Evolutionary conservation across 2,329 filamentous ascomycete species (phyloP), one percentile per base, ranked within the genome.

Genomic region (Botryotinia narcissicola): DNA sequence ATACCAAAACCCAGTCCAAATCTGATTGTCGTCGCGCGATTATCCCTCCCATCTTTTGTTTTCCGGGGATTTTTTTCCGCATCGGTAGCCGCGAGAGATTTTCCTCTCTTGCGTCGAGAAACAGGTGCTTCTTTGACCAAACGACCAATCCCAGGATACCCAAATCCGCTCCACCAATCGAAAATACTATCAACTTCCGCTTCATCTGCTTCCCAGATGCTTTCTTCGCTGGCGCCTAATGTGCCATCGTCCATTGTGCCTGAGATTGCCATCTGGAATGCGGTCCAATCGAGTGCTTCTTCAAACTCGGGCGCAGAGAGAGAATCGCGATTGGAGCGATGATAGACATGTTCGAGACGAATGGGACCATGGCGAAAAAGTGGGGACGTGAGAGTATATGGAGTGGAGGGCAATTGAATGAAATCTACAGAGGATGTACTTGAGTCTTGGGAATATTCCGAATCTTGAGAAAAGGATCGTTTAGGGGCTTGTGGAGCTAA

Each of bases 201-300:
- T 62, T 78, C 76, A 48, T 77, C 75, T 14, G 54, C 68, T 61
- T 77, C 75, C 68, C 66, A 73, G 10, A 76, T 70, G 16, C 48
- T 72, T 57, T 78, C 74, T 32, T 72, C 69, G 54, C 67, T 54
- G 1, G 70, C 35, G 54, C 75, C 73, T 10, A 63, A 40, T 4
- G 70, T 68, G 6, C 87, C 83, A 75, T 88, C 87, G 44, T 86
- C 87, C 3, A 86, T 86, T 8, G 87, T 87, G 60, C 88, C 88
- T 0, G 87, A 81, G 68, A 90, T 89, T 25, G 89, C 88, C 85
- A 90, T 89, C 80, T 91, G 89, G 78, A 90, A 91, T 5, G 88
- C 88, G 9, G 86, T 89, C 88, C 88, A 90, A 82, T 91, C 88
- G 5, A 90, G 80, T 14, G 83, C 85, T 66, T 87, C 86, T 69